Conservation (phyloP, 2,329 filamentous ascomycete species). For the Colletotrichum shisoi region DNA sequence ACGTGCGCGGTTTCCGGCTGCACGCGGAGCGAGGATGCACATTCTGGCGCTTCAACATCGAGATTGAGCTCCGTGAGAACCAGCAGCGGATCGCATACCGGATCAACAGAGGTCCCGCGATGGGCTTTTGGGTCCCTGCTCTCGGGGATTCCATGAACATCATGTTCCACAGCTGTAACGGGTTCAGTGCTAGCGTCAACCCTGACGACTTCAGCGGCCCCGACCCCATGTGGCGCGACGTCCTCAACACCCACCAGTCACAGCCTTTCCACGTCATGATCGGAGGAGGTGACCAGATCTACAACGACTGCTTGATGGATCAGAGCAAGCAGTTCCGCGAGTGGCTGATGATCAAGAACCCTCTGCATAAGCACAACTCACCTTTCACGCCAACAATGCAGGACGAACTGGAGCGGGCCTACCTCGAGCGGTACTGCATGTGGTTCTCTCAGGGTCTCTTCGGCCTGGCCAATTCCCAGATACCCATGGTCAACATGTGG, state of each 20-base stretch:
- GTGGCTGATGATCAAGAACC: slow-evolving; percentile 84
- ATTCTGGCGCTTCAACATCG: slow-evolving; percentile 97
- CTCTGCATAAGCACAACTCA: slow-evolving; percentile 77
- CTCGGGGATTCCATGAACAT: slow-evolving; percentile 91
- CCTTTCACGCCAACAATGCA: slow-evolving; percentile 85
- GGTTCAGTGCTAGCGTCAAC: slow-evolving; percentile 84
- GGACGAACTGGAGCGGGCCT: slow-evolving; percentile 86
- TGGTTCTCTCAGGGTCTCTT: slow-evolving; percentile 98
- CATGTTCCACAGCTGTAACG: slow-evolving; percentile 98
- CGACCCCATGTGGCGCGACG: slow-evolving; percentile 95
- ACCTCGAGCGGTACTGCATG: slow-evolving; percentile 84
- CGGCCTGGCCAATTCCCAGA: slow-evolving; percentile 89
- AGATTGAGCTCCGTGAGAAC: slow-evolving; percentile 79
- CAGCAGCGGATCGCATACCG: slow-evolving; percentile 93
- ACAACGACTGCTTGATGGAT: slow-evolving; percentile 84
- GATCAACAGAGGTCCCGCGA: slow-evolving; percentile 88
- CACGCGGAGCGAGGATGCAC: slow-evolving; percentile 87
- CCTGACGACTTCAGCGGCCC: slow-evolving; percentile 85
- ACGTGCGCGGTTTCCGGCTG: slow-evolving; percentile 81
- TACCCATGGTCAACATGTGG: slow-evolving; percentile 98
- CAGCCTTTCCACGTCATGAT: slow-evolving; percentile 98
- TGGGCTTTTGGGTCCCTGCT: slow-evolving; percentile 94
- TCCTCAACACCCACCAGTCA: slow-evolving; percentile 89
- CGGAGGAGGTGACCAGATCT: slow-evolving; percentile 95
- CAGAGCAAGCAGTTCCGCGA: slow-evolving; percentile 79